These are phyloP conservation scores for Russula olivacea DNA, from an alignment of 768 basidiomycete genomes.

Conservation along the genomic window DNA sequence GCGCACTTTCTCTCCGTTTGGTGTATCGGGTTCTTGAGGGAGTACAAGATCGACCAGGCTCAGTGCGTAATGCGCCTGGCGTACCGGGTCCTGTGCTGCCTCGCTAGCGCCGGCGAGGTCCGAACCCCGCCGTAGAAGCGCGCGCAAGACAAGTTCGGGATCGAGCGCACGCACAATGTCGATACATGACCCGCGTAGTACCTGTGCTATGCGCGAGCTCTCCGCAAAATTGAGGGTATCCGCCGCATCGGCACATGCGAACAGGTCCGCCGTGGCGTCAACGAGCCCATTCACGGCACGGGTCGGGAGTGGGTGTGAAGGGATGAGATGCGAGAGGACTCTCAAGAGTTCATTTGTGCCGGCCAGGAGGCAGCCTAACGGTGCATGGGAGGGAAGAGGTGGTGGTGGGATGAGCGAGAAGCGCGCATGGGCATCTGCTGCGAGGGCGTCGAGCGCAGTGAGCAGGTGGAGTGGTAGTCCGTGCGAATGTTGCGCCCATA, in stretches of 20 bases:
- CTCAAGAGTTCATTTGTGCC: slow-evolving; percentile 49
- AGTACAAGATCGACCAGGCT: slow-evolving; percentile 53
- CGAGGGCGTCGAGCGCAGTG: slow-evolving; percentile 44
- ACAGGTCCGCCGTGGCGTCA: slow-evolving; percentile 46
- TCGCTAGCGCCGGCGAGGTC: slow-evolving; percentile 27
- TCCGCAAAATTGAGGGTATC: slow-evolving; percentile 38
- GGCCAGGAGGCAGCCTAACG: slow-evolving; percentile 49
- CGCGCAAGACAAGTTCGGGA: slow-evolving; percentile 48
- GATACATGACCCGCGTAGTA: slow-evolving; percentile 46
- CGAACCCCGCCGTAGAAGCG: slow-evolving; percentile 48
- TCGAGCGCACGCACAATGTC: slow-evolving; percentile 43
- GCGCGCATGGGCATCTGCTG: slow-evolving; percentile 47
- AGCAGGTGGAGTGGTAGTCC: slow-evolving; percentile 54
- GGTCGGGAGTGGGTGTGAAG: slow-evolving; percentile 45
- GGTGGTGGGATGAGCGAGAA: slow-evolving; percentile 40
- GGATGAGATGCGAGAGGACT: slow-evolving; percentile 45
- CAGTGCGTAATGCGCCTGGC: slow-evolving; percentile 51
- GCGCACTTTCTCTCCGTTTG: slow-evolving; percentile 39
- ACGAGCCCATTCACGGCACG: slow-evolving; percentile 45
- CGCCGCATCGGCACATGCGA: slow-evolving; percentile 47
- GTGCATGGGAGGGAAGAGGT: slow-evolving; percentile 30
- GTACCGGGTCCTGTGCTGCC: slow-evolving; percentile 46
- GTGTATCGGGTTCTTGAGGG: slow-evolving; percentile 32
- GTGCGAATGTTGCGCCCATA: slow-evolving; percentile 56
- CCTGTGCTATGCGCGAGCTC: slow-evolving; percentile 40